phyloP scores from a whole-genome alignment of 2,329 filamentous ascomycete genomes.

The Hymenoscyphus infarciens region DNA sequence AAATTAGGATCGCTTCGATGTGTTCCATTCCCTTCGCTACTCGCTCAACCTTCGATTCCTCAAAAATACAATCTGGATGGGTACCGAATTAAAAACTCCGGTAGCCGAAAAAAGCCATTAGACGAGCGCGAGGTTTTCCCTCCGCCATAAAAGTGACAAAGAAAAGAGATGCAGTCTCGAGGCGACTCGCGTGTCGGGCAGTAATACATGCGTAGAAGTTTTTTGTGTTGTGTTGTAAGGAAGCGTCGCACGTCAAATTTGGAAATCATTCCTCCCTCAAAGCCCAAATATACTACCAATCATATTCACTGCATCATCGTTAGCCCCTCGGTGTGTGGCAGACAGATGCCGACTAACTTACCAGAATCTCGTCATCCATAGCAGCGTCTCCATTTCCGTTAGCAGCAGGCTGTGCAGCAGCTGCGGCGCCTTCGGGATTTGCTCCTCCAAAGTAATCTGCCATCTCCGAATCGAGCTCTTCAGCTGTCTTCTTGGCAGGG shows the following conservation, averaged over 20 bases:
- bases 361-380: constrained; percentile 63
- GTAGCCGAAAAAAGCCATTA: constrained; percentile 11
- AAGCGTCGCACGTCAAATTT: constrained; percentile 12
- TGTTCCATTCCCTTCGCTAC: not conserved
- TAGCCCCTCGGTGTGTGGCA: not conserved
- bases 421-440: constrained; percentile 43
- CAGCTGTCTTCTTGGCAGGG: constrained; percentile 80
- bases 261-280: constrained; percentile 3
- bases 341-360: constrained; percentile 16
- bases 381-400: constrained; percentile 48
- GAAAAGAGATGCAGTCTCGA: constrained; percentile 14
- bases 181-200: constrained; percentile 13
- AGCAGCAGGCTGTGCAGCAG: constrained; percentile 26
- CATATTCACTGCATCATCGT: constrained; percentile 12
- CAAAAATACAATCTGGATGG: constrained; percentile 19
- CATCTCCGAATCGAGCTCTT: constrained; percentile 98
- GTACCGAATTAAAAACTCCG: constrained; percentile 9
- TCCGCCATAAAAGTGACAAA: constrained; percentile 13
- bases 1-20: constrained; percentile 4
- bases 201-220: constrained; percentile 17
- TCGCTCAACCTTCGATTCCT: not conserved
- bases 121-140: constrained; percentile 13
- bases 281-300: not conserved
- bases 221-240: constrained; percentile 7
- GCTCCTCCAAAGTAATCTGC: constrained; percentile 76